These are phyloP conservation scores for Xylaria sp. DNA, from an alignment of 495 filamentous ascomycete species.

Conservation along the genomic window DNA sequence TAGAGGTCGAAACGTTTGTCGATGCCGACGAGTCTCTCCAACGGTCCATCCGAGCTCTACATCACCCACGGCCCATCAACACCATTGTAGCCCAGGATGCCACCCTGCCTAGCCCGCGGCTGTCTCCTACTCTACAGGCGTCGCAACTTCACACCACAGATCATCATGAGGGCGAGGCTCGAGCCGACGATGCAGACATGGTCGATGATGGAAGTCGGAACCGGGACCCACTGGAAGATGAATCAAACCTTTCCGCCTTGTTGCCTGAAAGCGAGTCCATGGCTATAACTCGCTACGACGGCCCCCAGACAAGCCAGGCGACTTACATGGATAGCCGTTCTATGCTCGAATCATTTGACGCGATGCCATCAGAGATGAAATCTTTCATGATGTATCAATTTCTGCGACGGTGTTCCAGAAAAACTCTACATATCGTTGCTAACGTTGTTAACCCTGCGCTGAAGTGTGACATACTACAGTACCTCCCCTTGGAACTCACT, in stretches of 20 bases:
- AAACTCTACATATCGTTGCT: conserved; percentile 89
- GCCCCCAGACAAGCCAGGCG: conserved; percentile 33
- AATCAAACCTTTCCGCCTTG: conserved; percentile 28
- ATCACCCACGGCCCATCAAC: conserved; percentile 60
- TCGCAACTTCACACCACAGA: conserved; percentile 61
- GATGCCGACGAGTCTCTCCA: conserved; percentile 54
- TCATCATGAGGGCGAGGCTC: conserved; percentile 50
- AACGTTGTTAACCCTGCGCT: conserved; percentile 95
- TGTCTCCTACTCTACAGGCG: conserved; percentile 89
- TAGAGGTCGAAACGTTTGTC: conserved; percentile 58
- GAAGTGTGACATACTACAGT: conserved; percentile 87
- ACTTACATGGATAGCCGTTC: conserved; percentile 74
- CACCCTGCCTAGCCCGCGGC: conserved; percentile 90
- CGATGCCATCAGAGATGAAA: conserved; percentile 86
- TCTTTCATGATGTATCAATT: conserved; percentile 96
- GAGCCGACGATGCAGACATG: conserved; percentile 42
- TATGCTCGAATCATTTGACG: conserved; percentile 90
- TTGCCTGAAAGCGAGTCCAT: conserved; percentile 29
- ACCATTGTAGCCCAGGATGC: conserved; percentile 78
- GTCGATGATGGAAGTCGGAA: conserved; percentile 34
- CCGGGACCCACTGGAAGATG: conserved; percentile 32
- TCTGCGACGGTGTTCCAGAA: conserved; percentile 84
- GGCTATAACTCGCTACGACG: conserved; percentile 29
- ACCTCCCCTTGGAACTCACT: conserved; percentile 86
- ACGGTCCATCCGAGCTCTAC: conserved; percentile 45